phyloP scores from a whole-genome alignment of 1,284 basidiomycete species.

The Rhizoctonia solani region DNA sequence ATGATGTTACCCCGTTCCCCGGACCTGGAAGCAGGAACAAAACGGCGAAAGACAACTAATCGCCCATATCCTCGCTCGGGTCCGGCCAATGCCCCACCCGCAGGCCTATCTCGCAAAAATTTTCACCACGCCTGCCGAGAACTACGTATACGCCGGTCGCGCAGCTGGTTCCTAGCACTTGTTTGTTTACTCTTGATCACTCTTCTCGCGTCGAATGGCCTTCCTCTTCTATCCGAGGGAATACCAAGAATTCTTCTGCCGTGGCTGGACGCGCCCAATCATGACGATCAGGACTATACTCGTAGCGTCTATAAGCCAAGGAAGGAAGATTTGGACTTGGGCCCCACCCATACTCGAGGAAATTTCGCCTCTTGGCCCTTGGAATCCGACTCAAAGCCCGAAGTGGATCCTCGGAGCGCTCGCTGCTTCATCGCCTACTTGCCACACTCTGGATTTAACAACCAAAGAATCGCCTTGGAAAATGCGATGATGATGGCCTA shows the following conservation, averaged over 20 bases:
- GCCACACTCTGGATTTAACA: conserved; percentile 81
- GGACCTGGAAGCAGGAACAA: conserved; percentile 16
- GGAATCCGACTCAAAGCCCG: not conserved
- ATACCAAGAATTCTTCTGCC: not conserved
- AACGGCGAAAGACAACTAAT: not conserved
- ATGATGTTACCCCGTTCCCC: conserved; percentile 7
- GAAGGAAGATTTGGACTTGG: not conserved
- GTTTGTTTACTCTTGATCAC: not conserved
- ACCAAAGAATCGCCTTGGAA: conserved; percentile 81
- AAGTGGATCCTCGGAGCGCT: not conserved
- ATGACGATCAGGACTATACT: not conserved
- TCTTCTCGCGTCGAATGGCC: not conserved
- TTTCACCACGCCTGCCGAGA: conserved; percentile 16
- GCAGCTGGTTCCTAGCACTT: conserved; percentile 5
- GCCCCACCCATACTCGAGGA: not conserved
- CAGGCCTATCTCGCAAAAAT: not conserved
- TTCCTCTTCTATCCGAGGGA: not conserved
- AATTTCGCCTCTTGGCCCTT: not conserved
- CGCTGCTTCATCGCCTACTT: conserved; percentile 46
- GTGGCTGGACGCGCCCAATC: not conserved
- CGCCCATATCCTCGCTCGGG: not conserved
- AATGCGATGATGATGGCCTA: conserved; percentile 72
- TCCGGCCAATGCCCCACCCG: not conserved
- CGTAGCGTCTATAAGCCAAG: not conserved
- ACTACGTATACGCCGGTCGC: too few relatives aligned